A percentile compares a stretch with the other conserved stretches of the same genome.
Evolutionary conservation across 2,329 filamentous ascomycete species (phyloP).

Genomic region (Aspergillus pseudoviridinutans): DNA sequence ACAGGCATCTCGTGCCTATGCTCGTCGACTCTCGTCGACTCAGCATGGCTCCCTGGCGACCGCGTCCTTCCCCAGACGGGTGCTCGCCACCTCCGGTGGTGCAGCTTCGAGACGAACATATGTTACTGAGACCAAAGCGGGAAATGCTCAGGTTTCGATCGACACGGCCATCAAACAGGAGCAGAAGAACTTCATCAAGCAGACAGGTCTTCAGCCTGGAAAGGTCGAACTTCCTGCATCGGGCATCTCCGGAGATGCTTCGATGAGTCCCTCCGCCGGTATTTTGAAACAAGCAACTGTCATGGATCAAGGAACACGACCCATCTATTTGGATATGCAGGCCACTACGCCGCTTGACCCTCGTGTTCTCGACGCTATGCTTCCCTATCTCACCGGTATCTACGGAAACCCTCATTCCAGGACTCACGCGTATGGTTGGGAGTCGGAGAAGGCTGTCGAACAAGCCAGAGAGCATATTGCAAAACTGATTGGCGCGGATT

Average conservation of each 20-base stretch:
- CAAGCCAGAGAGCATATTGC: constrained; percentile 80
- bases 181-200: constrained; percentile 68
- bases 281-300: constrained; percentile 86
- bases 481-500: constrained; percentile 81
- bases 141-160: constrained; percentile 67
- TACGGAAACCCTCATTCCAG: constrained; percentile 97
- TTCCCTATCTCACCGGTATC: constrained; percentile 86
- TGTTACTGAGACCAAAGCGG: constrained; percentile 75
- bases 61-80: constrained; percentile 37
- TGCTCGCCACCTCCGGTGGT: constrained; percentile 30
- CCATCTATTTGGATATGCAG: constrained; percentile 98
- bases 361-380: constrained; percentile 91
- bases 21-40: constrained; percentile 46
- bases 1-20: constrained; percentile 64
- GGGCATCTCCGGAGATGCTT: constrained; percentile 57
- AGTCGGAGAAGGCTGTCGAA: constrained; percentile 91
- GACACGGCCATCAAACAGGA: constrained; percentile 84
- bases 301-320: constrained; percentile 87
- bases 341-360: constrained; percentile 94
- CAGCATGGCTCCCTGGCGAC: constrained; percentile 32
- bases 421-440: constrained; percentile 98
- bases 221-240: constrained; percentile 60
- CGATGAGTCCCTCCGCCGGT: constrained; percentile 77
- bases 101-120: constrained; percentile 58
- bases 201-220: constrained; percentile 52